These are phyloP conservation scores for Saposhnikovia divaricata DNA, from an alignment of 129 eudicot genomes.

Conservation along the genomic window DNA sequence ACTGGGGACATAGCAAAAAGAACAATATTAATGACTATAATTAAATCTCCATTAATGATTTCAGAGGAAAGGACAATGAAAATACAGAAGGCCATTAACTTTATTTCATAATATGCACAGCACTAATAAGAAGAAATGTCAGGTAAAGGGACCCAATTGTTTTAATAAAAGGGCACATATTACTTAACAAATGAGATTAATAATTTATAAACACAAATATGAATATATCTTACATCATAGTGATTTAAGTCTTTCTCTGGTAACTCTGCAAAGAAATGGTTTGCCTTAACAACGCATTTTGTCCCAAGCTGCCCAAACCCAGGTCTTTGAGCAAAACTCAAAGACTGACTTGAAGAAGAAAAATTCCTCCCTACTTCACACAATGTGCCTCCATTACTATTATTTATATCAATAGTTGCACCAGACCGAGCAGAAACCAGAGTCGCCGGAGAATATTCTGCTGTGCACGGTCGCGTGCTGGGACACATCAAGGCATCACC, in stretches of 20 bases:
- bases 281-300: constrained; percentile 82
- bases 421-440: neutral
- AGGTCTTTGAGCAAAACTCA: constrained; percentile 67
- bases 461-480: constrained; percentile 51
- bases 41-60: constrained; percentile 24
- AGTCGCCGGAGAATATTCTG: constrained; percentile 19
- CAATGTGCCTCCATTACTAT: constrained; percentile 20
- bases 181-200: constrained; percentile 1
- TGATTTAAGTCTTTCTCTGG: constrained; percentile 77
- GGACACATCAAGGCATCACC: constrained; percentile 41
- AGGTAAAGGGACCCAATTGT: constrained; percentile 31
- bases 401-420: constrained; percentile 8
- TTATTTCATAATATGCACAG: constrained; percentile 12
- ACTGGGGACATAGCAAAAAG: constrained; percentile 18
- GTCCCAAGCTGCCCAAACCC: constrained; percentile 76
- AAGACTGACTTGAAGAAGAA: constrained; percentile 66
- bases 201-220: neutral
- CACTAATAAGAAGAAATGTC: constrained; percentile 21
- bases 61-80: constrained; percentile 22
- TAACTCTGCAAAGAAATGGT: constrained; percentile 82
- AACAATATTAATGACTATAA: constrained; percentile 19
- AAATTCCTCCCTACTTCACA: constrained; percentile 22
- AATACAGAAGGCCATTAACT: constrained; percentile 18
- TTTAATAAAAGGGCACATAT: constrained; percentile 9
- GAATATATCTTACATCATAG: constrained; percentile 62